Evolutionary conservation across 2,329 filamentous ascomycete species (phyloP), one percentile per base, ranked within the genome.

Genomic region (Apiospora hydei): DNA sequence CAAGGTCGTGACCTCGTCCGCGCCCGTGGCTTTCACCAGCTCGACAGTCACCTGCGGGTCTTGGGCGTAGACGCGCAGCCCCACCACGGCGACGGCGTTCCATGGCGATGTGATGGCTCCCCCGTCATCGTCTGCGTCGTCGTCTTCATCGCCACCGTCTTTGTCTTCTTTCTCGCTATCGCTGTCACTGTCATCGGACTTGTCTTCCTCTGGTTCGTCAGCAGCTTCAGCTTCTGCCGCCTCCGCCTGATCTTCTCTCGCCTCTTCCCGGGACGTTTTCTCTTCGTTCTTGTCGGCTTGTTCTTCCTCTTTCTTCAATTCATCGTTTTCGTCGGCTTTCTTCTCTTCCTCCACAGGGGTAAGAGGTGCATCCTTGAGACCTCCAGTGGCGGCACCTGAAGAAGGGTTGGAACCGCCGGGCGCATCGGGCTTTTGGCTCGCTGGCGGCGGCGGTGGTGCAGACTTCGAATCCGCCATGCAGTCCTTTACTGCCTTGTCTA

Each of bases 61-160:
- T 13, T 53, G 73, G 5, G 73, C 69, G 78, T 90, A 91, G 14
- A 91, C 87, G 6, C 88, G 84, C 64, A 91, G 81, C 0, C 89
- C 89, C 0, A 91, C 84, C 30, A 90, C 85, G 74, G 85, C 87
- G 67, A 90, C 84, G 6, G 89, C 88, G 77, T 90, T 90, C 89
- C 89, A 91, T 0, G 88, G 86, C 26, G 87, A 14, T 10, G 30
- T 24, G 49, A 38, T n/a, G 41, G n/a, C 11, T 4, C 26, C 69
- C 43, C 26, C 51, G 41, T 64, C 69, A 3, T 34, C 34, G 11
- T 44, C 69, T 3, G 24, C 51, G 11, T 66, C n/a, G 11, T 66
- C n/a, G 34, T 47, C 57, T n/a, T 75, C 73, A 38, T 74, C 67
- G 69, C 78, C 70, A 41, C 75, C 46, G 30, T 71, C 70, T 5